Evolutionary conservation across 257 asterid genomes (phyloP).

Genomic region (Nicotiana noctiflora): DNA sequence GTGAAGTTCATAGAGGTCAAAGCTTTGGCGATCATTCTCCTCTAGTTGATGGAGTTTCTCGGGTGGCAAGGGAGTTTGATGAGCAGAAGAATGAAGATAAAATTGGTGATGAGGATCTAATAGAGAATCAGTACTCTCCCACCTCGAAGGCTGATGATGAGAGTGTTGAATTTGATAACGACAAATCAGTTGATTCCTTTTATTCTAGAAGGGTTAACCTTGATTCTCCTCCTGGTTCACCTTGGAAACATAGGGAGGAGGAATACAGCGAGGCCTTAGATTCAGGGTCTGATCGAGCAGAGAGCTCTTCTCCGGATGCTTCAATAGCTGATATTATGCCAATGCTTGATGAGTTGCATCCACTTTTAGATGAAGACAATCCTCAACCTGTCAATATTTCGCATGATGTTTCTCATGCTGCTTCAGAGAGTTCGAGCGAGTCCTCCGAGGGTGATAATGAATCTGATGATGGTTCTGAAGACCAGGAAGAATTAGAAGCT

Average conservation of each 20-base stretch:
- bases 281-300: conserved; percentile 66
- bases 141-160: neutral
- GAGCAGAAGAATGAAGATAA: conserved; percentile 17
- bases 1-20: conserved; percentile 24
- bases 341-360: conserved; percentile 89
- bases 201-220: conserved; percentile 12
- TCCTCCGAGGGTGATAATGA: conserved; percentile 36
- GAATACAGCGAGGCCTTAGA: neutral
- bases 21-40: conserved; percentile 28
- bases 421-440: conserved; percentile 29
- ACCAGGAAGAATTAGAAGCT: conserved; percentile 39
- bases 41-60: conserved; percentile 28
- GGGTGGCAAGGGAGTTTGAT: conserved; percentile 7
- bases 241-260: conserved; percentile 27
- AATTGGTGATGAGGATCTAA: conserved; percentile 3
- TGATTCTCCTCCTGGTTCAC: conserved; percentile 35
- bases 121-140: conserved; percentile 22
- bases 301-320: conserved; percentile 86
- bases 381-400: conserved; percentile 34
- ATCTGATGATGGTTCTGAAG: conserved; percentile 49
- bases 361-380: conserved; percentile 55
- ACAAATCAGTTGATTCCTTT: conserved; percentile 7
- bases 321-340: conserved; percentile 88
- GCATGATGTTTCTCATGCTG: conserved; percentile 40
- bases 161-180: conserved; percentile 8